These are phyloP conservation scores for Aspergillus carbonarius DNA, from an alignment of 2,329 filamentous ascomycete species.

Conservation along the genomic window DNA sequence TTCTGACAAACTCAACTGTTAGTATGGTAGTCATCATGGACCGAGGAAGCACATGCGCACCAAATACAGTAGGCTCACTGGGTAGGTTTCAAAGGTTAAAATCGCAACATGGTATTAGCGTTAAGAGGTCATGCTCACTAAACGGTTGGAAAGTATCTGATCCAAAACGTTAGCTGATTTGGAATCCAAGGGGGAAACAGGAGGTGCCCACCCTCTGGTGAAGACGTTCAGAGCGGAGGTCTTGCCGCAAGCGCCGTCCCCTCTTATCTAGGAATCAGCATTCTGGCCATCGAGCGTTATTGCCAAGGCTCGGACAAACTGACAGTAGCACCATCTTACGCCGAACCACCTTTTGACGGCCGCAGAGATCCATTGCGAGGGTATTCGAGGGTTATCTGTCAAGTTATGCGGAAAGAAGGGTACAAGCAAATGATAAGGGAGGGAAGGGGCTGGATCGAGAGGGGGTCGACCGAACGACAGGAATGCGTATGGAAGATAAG, in stretches of 20 bases:
- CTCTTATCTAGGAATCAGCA: constrained; percentile 54
- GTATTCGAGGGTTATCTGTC: constrained; percentile 5
- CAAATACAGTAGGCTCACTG: constrained; percentile 89
- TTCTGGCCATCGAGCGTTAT: constrained; percentile 1
- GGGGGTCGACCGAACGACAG: not conserved
- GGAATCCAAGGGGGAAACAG: constrained; percentile 7
- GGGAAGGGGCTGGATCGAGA: constrained; percentile 23
- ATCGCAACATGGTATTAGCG: constrained; percentile 2
- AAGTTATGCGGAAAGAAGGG: constrained; percentile 9
- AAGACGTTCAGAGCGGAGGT: constrained; percentile 97
- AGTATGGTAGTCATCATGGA: constrained; percentile 15
- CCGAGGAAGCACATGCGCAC: constrained; percentile 39
- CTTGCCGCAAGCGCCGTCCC: constrained; percentile 95
- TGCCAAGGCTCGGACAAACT: constrained; percentile 16
- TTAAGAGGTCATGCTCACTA: constrained; percentile 59
- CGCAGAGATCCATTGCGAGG: constrained; percentile 58
- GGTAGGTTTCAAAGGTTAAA: constrained; percentile 22
- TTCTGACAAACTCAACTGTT: constrained; percentile 53
- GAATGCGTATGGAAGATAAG: not conserved
- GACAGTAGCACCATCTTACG: constrained; percentile 94
- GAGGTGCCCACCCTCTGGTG: constrained; percentile 71
- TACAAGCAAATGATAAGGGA: constrained; percentile 9
- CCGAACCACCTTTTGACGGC: constrained; percentile 80
- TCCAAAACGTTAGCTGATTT: constrained; percentile 18
- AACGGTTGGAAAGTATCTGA: constrained; percentile 92